Conservation (phyloP, 108 stramenopile species). For the Cyclotella choctawhatcheeana region DNA sequence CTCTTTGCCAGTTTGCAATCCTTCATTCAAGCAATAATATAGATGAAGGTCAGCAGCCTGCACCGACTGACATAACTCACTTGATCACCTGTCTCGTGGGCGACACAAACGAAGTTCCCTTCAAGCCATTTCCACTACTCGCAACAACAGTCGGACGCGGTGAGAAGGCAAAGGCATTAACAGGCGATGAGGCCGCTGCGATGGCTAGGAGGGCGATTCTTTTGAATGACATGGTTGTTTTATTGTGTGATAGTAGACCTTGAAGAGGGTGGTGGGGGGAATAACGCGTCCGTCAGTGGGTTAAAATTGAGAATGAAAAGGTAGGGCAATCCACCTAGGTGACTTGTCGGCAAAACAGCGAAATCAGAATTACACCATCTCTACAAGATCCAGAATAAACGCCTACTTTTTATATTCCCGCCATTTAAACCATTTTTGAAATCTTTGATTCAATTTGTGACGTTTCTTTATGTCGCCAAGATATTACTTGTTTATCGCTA, state of each 20-base stretch:
- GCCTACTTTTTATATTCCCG: background rate
- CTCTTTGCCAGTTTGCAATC: background rate
- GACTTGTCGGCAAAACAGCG: background rate
- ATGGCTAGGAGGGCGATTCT: constrained; percentile 75
- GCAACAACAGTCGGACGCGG: constrained; percentile 33
- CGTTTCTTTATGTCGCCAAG: background rate
- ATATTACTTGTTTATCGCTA: no score
- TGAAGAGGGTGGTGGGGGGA: background rate
- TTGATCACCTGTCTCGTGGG: constrained; percentile 12
- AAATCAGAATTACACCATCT: background rate
- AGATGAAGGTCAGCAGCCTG: background rate
- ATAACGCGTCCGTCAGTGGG: background rate
- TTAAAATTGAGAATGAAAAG: no score
- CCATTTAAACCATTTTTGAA: constrained; percentile 2
- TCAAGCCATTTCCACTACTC: constrained; percentile 22
- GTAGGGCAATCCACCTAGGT: background rate
- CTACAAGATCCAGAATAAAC: background rate
- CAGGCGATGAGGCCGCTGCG: constrained; percentile 60
- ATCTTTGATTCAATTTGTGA: constrained; percentile 1
- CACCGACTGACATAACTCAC: constrained; percentile 11
- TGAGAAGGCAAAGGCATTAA: constrained; percentile 68
- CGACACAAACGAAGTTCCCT: constrained; percentile 28
- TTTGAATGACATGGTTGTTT: constrained; percentile 55
- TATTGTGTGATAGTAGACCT: background rate
- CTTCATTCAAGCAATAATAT: background rate